phyloP scores from a whole-genome alignment of 2,329 filamentous ascomycete species.

The Sclerotinia spermophila region DNA sequence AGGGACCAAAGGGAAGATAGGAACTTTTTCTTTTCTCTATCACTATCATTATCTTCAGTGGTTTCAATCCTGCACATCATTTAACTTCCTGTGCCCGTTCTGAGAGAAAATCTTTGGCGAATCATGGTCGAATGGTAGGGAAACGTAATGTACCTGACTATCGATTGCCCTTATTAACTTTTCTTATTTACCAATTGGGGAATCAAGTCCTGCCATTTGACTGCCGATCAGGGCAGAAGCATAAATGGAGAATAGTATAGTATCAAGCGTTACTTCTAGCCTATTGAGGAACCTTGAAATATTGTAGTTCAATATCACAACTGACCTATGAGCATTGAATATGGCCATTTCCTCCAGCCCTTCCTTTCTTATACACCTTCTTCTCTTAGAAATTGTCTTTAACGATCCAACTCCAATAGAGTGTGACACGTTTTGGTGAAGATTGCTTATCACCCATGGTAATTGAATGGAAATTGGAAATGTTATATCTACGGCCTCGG shows the following conservation, averaged over 20 bases:
- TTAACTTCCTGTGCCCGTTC: not conserved
- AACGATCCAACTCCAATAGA: not conserved
- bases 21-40: not conserved
- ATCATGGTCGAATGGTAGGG: not conserved
- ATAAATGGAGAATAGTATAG: slow-evolving; percentile 5
- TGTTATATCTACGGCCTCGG: slow-evolving; percentile 6
- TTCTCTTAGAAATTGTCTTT: slow-evolving; percentile 1
- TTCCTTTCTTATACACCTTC: slow-evolving; percentile 12
- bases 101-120: not conserved
- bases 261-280: not conserved
- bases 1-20: not conserved
- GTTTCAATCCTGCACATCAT: slow-evolving; percentile 4
- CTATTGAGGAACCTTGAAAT: slow-evolving; percentile 1
- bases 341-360: not conserved
- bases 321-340: slow-evolving; percentile 15
- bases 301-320: slow-evolving; percentile 8
- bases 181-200: not conserved
- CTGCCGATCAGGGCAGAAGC: slow-evolving; percentile 14
- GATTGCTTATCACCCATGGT: slow-evolving; percentile 13
- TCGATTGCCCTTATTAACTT: slow-evolving; percentile 2
- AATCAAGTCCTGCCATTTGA: slow-evolving; percentile 12
- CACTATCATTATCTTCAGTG: not conserved
- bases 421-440: slow-evolving; percentile 13
- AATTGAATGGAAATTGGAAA: not conserved
- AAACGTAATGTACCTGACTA: slow-evolving; percentile 13